Evolutionary conservation across 805 yeast genomes (phyloP).

Genomic region (Wickerhamiella spandovensis): DNA sequence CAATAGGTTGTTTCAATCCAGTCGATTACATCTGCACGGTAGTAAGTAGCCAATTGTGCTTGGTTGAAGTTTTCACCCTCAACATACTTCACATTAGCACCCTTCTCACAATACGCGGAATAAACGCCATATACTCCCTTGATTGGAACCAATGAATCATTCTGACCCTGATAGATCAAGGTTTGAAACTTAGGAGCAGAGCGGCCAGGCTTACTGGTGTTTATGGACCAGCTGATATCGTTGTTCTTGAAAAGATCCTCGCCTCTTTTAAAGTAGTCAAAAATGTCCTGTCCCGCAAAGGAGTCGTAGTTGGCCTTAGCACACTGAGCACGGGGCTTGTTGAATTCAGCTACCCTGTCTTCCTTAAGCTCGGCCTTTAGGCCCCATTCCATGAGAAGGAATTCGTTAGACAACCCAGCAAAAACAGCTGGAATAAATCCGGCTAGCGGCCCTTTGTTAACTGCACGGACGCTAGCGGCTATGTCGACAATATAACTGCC

Average conservation of each 20-base stretch:
- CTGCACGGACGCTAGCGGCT: slow-evolving; percentile 6
- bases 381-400: too few relatives aligned
- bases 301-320: slow-evolving; percentile 9
- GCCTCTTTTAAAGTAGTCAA: slow-evolving; percentile 12
- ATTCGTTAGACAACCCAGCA: slow-evolving; percentile 17
- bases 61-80: too few relatives aligned
- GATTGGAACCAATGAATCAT: slow-evolving; percentile 16
- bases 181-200: slow-evolving; percentile 14
- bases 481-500: slow-evolving; percentile 17
- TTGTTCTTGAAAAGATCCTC: slow-evolving; percentile 9
- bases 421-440: slow-evolving; percentile 19
- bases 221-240: slow-evolving; percentile 8
- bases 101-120: too few relatives aligned
- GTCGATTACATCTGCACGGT: too few relatives aligned
- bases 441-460: slow-evolving; percentile 11
- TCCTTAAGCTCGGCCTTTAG: too few relatives aligned
- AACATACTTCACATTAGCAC: slow-evolving; percentile 13
- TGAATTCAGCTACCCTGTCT: slow-evolving; percentile 13
- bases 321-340: slow-evolving; percentile 2
- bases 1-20: too few relatives aligned
- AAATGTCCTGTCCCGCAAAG: too few relatives aligned
- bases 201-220: slow-evolving; percentile 15
- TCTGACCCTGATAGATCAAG: slow-evolving; percentile 18
- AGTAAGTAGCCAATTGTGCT: too few relatives aligned
- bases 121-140: too few relatives aligned